Base-by-base conservation (phyloP, 345 rosid species). In the Salix exigua region DNA sequence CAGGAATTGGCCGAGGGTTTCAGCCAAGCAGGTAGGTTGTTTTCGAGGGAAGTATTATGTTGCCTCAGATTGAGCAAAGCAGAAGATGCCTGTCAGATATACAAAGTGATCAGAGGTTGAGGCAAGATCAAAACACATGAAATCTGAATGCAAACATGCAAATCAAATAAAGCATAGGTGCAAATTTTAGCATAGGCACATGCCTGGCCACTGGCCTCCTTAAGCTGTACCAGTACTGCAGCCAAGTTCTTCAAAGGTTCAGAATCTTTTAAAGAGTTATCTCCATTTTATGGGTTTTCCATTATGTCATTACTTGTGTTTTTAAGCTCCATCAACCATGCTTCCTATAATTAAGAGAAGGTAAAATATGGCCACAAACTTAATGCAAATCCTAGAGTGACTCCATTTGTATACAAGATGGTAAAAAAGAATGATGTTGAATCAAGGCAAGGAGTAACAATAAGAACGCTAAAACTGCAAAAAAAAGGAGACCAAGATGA, bases 131-230 rank as follows among this genome's bases (percentile, higher is more conserved):
- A 70, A 62, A 8, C 81, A 63, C 33, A 61, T 2, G 48, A 60
- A 33, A 68, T 58, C 13, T 3, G 1, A 53, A 53, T 31, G 40
- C 40, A 50, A 46, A 23, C 9, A 71, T 46, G 66, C 64, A 38
- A 70, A 73, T 61, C 40, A 68, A 23, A 23, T 44, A 40, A 63
- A 75, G 58, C 74, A 70, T 14, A 66, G 44, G 79, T 53, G 66
- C 31, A 71, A 80, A 77, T 74, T 78, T 73, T 76, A 67, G 84
- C 83, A 86, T 14, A 85, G 87, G 86, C 85, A 85, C 85, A 86
- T 81, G 87, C 84, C 90, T 82, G 86, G 83, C 75, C 85, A 86
- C 81, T 84, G 83, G 85, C 85, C 86, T 86, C 88, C 89, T 83
- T 83, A 67, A 85, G 86, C 82, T 78, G 75, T 73, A 84, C 82